A percentile compares a stretch with the other conserved stretches of the same genome.
Evolutionary conservation across 2,329 filamentous ascomycete genomes (phyloP).

Genomic region (Ilyonectria destructans): DNA sequence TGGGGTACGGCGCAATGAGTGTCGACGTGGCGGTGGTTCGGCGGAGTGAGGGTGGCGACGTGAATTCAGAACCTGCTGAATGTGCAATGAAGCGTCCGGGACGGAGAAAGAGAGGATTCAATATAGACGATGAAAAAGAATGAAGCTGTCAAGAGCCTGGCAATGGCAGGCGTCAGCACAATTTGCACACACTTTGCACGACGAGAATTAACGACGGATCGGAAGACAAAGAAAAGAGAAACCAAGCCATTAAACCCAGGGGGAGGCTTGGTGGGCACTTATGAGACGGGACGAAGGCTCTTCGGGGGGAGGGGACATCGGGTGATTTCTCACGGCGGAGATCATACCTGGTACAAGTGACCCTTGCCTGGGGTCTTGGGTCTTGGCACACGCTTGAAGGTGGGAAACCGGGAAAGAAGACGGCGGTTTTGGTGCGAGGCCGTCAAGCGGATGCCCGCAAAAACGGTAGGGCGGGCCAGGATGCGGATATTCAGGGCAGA

Average conservation of each 20-base stretch:
- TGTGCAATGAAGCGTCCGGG: conserved; percentile 27
- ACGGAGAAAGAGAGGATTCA: conserved; percentile 44
- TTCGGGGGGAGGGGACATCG: conserved; percentile 30
- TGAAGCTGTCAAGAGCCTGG: conserved; percentile 45
- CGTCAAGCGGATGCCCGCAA: background rate
- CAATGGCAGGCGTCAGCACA: conserved; percentile 19
- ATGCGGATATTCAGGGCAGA: conserved; percentile 1
- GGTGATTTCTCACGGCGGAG: conserved; percentile 30
- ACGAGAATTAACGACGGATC: conserved; percentile 40
- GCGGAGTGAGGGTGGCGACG: background rate
- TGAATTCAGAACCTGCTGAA: conserved; percentile 72
- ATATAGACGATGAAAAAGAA: conserved; percentile 47
- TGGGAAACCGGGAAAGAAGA: background rate
- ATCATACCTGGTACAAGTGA: conserved; percentile 33
- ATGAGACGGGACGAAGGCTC: conserved; percentile 24
- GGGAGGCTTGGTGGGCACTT: conserved; percentile 14
- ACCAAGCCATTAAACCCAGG: conserved; percentile 4
- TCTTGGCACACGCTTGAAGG: conserved; percentile 19
- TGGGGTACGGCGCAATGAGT: background rate
- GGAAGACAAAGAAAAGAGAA: conserved; percentile 33
- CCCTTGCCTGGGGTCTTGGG: conserved; percentile 10
- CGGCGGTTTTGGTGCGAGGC: too few species aligned
- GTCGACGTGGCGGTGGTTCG: background rate
- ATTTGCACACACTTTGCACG: background rate
- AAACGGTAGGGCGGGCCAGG: conserved; percentile 9